Base-by-base conservation (phyloP, 495 filamentous ascomycete species). In the Trichodelitschia bisporula region DNA sequence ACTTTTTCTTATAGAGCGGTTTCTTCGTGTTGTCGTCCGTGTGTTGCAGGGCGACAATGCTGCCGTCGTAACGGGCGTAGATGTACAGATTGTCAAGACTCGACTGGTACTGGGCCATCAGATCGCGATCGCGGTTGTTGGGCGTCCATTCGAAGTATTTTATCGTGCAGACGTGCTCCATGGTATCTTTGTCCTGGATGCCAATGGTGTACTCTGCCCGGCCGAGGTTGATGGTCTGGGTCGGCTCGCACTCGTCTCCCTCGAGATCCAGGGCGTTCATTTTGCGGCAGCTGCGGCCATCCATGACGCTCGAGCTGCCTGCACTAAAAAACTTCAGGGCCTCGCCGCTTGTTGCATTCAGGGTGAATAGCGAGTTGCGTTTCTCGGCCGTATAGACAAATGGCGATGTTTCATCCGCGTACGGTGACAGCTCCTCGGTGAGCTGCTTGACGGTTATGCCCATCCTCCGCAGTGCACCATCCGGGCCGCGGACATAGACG, bases 131-230 rank as follows among this genome's bases (percentile, higher is more conserved):
- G 26, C 69, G 75, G 29, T 76, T 89, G 47, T 97, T 97, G 6
- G 83, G 77, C 0, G 69, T 72, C 86, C 86, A 97, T 47, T 97
- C 86, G 15, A 77, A 77, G 48, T 86, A 97, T 37, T 67, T 89
- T 36, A 97, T 63, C 0, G 77, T 91, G 42, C 79, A 91, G 26
- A 95, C 74, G 4, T 62, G 67, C 36, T 75, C 70, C 0, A 68
- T 69, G 2, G 76, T 77, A 36, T 63, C 57, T n/a, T 59, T 61
- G 32, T 73, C 75, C 31, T 82, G 69, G 26, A 95, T 89, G 23
- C 56, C 66, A 28, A 95, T 69, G 1, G 66, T 83, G 47, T 95
- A 95, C 43, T 93, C 80, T 15, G 75, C 77, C 11, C 74, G 66
- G 13, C 77, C 77, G 4, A 91, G 61, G 3, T 74, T 78, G 35